These are phyloP conservation scores for Tardiomyces depauwii DNA, from an alignment of 1,139 yeast species.

Conservation along the genomic window DNA sequence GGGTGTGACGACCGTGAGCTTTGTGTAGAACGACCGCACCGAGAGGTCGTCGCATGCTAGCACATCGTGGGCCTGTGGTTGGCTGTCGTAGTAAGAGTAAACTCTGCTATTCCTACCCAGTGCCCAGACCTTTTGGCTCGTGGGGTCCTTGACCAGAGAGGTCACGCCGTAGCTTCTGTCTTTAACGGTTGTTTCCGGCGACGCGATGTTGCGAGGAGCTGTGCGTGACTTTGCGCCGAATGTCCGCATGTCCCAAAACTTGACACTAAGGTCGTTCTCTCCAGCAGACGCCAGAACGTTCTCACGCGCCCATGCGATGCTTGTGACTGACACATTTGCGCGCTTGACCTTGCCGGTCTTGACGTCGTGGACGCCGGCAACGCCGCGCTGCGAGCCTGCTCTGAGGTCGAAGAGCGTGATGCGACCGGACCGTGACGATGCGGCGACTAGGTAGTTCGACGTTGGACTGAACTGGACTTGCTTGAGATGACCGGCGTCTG, in stretches of 20 bases:
- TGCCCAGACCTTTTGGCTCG: background rate
- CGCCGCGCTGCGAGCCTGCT: background rate
- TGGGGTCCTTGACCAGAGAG: background rate
- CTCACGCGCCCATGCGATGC: constrained; percentile 12
- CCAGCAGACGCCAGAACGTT: constrained; percentile 11
- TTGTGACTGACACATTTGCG: constrained; percentile 5
- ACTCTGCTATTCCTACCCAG: background rate
- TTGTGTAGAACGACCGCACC: background rate
- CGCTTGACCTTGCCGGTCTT: background rate
- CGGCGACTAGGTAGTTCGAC: background rate
- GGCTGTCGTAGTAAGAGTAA: background rate
- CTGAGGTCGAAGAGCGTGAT: background rate
- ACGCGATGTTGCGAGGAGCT: background rate
- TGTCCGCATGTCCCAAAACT: constrained; percentile 17
- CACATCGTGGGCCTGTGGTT: background rate
- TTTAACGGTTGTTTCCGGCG: background rate
- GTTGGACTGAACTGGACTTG: background rate
- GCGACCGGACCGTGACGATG: background rate
- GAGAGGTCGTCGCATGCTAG: background rate
- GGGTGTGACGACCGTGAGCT: background rate
- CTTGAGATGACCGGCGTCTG: background rate
- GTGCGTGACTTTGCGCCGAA: background rate
- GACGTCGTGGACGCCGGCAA: background rate
- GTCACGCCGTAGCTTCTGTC: background rate
- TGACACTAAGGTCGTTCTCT: constrained; percentile 10